Base-by-base conservation (phyloP, 2,329 filamentous ascomycete species). In the Gnomoniopsis smithogilvyi region DNA sequence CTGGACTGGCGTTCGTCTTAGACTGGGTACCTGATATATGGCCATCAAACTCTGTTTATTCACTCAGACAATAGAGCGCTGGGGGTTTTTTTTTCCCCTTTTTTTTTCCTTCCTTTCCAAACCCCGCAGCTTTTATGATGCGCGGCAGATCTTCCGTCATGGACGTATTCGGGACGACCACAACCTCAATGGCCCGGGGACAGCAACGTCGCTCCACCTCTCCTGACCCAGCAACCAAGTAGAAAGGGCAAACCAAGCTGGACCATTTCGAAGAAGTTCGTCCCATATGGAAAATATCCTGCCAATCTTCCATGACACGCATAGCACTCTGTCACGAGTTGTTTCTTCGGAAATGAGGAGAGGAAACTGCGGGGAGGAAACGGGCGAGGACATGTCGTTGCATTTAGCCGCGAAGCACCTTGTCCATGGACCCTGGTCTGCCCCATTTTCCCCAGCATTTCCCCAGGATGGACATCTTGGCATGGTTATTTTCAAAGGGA, bases 331-430 rank as follows among this genome's bases (percentile, higher is more conserved):
- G 19, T 38, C 53, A 30, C 21, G 38, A 22, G 22, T 19, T 12
- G 12, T 12, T 11, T 38, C 30, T 43, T 19, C 51, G 38, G 56
- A 59, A 34, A 51, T 55, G 43, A 51, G 48, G 47, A 52, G 34
- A 41, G 26, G 47, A 36, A 12, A 33, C 6, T 59, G 56, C 52
- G 34, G 51, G 51, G 56, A 30, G 55, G 41, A 41, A 11, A 19
- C 45, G 45, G 34, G 54, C 54, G 51, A 57, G 45, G 51, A 54
- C 21, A 36, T 45, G 38, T 55, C 19, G 19, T 54, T 52, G 59
- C 46, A 62, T 59, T 62, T 56, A 62, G 59, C 59, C 59, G 51
- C 47, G 41, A 62, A 52, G 36, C 56, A 55, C 36, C 8, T 43
- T 6, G 38, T 36, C 48, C 48, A 51, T 51, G 14, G 6, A 33